A percentile compares a stretch with the other conserved stretches of the same genome.
Evolutionary conservation across 495 filamentous ascomycete species (phyloP).

Genomic region (Hyaloscypha hepaticicola): DNA sequence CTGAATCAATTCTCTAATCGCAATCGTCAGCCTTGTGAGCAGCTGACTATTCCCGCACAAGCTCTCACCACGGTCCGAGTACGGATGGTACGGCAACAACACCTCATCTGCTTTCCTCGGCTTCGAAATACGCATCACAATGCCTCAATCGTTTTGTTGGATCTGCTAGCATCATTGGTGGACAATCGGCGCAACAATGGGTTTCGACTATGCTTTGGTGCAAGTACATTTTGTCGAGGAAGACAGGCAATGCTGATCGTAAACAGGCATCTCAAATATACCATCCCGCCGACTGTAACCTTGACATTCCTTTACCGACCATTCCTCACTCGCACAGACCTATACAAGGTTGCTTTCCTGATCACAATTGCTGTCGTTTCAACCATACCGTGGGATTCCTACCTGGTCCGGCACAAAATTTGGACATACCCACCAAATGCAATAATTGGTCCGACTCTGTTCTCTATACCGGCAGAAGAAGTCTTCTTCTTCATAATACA

Average conservation of each 20-base stretch:
- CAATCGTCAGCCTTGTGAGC: background rate
- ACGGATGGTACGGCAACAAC: background rate
- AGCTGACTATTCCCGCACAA: background rate
- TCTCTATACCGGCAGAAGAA: constrained; percentile 63
- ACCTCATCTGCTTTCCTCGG: background rate
- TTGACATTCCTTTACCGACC: constrained; percentile 58
- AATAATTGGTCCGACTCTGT: constrained; percentile 55
- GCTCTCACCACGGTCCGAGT: background rate
- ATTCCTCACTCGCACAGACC: constrained; percentile 54
- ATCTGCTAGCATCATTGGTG: background rate
- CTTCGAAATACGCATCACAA: background rate
- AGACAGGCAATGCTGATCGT: constrained; percentile 10
- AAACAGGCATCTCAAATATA: constrained; percentile 64
- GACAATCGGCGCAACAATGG: constrained; percentile 45
- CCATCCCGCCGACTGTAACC: constrained; percentile 57
- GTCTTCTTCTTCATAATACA: constrained; percentile 76
- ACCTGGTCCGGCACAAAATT: constrained; percentile 59
- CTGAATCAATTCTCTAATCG: background rate
- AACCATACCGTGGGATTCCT: constrained; percentile 71
- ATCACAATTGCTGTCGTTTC: constrained; percentile 56
- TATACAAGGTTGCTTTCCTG: constrained; percentile 57
- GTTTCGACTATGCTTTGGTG: constrained; percentile 67
- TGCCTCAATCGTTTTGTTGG: background rate
- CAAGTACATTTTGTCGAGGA: constrained; percentile 41
- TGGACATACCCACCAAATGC: constrained; percentile 67